Evolutionary conservation across 2,329 filamentous ascomycete genomes (phyloP), one percentile per base, ranked within the genome.

Genomic region (Aureobasidium sp.): DNA sequence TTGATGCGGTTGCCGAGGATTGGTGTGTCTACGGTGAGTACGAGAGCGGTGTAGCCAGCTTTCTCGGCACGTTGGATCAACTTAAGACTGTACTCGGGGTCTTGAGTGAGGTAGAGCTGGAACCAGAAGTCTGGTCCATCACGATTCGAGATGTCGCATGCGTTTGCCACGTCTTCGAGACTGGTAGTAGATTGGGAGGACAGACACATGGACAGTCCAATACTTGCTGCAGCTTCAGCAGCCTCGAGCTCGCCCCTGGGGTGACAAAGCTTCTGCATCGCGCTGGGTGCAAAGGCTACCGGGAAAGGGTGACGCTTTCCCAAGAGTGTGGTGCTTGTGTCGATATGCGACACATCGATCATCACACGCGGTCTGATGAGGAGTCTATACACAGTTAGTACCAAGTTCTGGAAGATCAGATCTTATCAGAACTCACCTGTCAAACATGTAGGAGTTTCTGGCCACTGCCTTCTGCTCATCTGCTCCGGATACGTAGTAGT

Each of bases 251-350:
- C 71, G 5, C 71, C 71, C 2, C 69, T 61, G 0, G 66, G 64
- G 33, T 70, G 68, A 1, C 64, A 71, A 1, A 72, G 65, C 47
- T 62, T 70, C 27, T 73, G 71, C 48, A 66, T 68, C 1, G 69
- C 71, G 35, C 66, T 70, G 8, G 71, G 71, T 0, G 71, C 71
- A 29, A 72, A 67, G 6, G 65, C 71, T n/a, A 72, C 66, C 1
- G 71, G 71, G 2, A 73, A 64, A 3, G 74, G 67, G 49, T 79
- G 67, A 52, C 63, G 67, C 62, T 68, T 71, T 2, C 79, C 80
- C 14, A 82, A 78, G 14, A 83, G 72, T 0, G 73, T 72, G 0
- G 76, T 76, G 5, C 72, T 74, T 0, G 76, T 76, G 62, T 77
- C 72, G 39, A 77, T 67, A 7, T 64, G 63, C 1, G 70, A 70